Evolutionary conservation across 2,329 filamentous ascomycete species (phyloP).

Genomic region (Colletotrichum sp.): DNA sequence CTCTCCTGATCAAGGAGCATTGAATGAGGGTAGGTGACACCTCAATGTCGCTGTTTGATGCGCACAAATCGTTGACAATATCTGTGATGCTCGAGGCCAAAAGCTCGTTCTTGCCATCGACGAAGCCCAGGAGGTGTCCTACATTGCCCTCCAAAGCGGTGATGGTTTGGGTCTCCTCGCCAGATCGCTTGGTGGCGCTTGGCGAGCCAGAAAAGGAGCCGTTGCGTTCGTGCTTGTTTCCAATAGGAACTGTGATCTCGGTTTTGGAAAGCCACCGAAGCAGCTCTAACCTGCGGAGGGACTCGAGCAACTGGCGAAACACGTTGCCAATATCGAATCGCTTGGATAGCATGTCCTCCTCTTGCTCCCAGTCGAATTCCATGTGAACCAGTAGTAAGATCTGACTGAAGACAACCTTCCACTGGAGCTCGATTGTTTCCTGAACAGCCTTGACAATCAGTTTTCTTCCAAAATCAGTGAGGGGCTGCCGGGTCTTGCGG

Average conservation of each 20-base stretch:
- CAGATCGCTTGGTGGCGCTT: slow-evolving; percentile 41
- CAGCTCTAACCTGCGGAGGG: slow-evolving; percentile 77
- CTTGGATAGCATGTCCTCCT: slow-evolving; percentile 67
- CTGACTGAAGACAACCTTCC: slow-evolving; percentile 80
- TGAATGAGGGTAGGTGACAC: slow-evolving; percentile 65
- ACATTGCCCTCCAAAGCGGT: slow-evolving; percentile 66
- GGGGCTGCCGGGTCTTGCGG: slow-evolving; percentile 52
- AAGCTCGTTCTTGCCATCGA: slow-evolving; percentile 53
- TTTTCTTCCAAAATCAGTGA: slow-evolving; percentile 79
- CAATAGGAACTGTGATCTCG: slow-evolving; percentile 56
- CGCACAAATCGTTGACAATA: slow-evolving; percentile 70
- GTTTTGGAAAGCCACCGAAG: slow-evolving; percentile 70
- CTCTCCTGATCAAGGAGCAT: slow-evolving; percentile 64
- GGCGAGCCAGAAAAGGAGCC: slow-evolving; percentile 36
- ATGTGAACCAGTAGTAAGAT: slow-evolving; percentile 85
- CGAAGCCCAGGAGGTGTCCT: slow-evolving; percentile 68
- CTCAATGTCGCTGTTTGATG: slow-evolving; percentile 69
- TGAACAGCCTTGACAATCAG: slow-evolving; percentile 78
- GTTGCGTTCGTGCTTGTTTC: slow-evolving; percentile 43
- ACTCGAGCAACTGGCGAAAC: slow-evolving; percentile 72
- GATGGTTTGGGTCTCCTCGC: slow-evolving; percentile 53
- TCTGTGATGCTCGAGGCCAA: slow-evolving; percentile 68
- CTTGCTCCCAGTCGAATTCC: slow-evolving; percentile 79
- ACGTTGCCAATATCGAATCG: slow-evolving; percentile 71
- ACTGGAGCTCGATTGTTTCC: slow-evolving; percentile 76